phyloP scores from a whole-genome alignment of 139 green algal genomes.

The Spirogloea muscicola region DNA sequence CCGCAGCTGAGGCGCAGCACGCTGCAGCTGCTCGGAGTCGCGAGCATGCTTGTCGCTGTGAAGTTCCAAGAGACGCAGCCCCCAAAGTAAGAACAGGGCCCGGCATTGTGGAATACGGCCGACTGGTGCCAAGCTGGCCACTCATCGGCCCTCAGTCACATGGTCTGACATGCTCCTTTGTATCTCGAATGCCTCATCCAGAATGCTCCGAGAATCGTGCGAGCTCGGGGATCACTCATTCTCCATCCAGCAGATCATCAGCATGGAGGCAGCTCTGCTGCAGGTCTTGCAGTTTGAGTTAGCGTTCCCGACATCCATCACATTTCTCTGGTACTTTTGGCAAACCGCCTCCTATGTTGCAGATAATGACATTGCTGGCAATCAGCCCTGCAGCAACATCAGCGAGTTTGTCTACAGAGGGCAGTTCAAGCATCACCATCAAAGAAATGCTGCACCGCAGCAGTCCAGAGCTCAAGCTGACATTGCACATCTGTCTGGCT shows the following conservation, averaged over 20 bases:
- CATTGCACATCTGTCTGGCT: neutral
- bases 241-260: constrained; percentile 25
- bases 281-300: constrained; percentile 30
- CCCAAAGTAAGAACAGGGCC: neutral
- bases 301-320: constrained; percentile 32
- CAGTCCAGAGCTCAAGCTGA: no score
- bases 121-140: neutral
- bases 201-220: constrained; percentile 27
- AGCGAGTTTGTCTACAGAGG: neutral
- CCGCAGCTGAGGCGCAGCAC: constrained; percentile 10
- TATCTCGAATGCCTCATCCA: no score
- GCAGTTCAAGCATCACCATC: no score
- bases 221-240: constrained; percentile 32
- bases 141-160: neutral
- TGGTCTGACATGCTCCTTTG: neutral
- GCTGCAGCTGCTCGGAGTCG: constrained; percentile 41
- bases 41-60: constrained; percentile 38
- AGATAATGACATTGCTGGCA: neutral
- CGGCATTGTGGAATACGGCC: neutral
- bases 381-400: no score
- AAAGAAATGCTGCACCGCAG: no score
- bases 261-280: constrained; percentile 31
- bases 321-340: constrained; percentile 23
- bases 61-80: constrained; percentile 45
- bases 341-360: neutral